phyloP scores from a whole-genome alignment of 345 rosid genomes.

The Firmiana major region DNA sequence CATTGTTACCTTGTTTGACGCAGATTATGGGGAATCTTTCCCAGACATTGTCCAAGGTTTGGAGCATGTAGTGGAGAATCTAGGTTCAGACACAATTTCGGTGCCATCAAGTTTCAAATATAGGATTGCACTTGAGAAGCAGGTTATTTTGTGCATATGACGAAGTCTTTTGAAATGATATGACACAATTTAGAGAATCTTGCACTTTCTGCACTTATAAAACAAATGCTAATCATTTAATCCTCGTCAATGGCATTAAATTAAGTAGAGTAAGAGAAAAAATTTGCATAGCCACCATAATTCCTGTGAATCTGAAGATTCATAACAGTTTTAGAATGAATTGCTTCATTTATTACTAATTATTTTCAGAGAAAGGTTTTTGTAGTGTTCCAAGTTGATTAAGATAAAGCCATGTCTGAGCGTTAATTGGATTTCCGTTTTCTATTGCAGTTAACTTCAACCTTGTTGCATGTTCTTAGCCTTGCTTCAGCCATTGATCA shows the following conservation, averaged over 20 bases:
- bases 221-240: background rate
- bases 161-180: background rate
- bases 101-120: conserved; percentile 73
- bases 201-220: background rate
- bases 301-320: conserved; percentile 9
- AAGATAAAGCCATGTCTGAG: background rate
- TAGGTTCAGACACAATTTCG: conserved; percentile 53
- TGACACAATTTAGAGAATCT: background rate
- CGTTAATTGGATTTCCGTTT: background rate
- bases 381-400: background rate
- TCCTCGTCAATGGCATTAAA: background rate
- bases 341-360: background rate
- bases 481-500: conserved; percentile 52
- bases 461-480: conserved; percentile 75
- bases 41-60: conserved; percentile 83
- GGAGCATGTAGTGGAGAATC: conserved; percentile 67
- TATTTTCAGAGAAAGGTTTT: background rate
- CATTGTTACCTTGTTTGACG: conserved; percentile 17
- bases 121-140: conserved; percentile 76
- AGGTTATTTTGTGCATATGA: conserved; percentile 38
- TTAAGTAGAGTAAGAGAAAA: background rate
- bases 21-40: conserved; percentile 86
- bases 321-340: background rate
- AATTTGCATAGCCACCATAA: background rate
- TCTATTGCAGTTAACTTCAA: conserved; percentile 65